phyloP scores from a whole-genome alignment of 1,284 basidiomycete species.

The Tilletia indica region DNA sequence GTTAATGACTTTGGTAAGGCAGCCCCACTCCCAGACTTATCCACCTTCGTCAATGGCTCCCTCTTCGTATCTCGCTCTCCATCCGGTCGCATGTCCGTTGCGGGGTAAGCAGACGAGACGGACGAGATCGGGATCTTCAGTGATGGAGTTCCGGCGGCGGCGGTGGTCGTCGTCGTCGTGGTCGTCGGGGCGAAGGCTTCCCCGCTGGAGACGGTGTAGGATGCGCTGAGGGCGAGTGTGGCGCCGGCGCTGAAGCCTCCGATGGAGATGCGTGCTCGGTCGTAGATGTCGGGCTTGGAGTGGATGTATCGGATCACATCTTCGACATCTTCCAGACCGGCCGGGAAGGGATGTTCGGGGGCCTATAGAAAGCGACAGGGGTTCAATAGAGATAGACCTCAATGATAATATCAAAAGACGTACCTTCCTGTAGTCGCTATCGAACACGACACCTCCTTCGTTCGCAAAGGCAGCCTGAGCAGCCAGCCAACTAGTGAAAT shows the following conservation, averaged over 20 bases:
- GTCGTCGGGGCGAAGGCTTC: not conserved
- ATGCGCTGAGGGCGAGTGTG: constrained; percentile 38
- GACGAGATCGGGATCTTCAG: constrained; percentile 30
- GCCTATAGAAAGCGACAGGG: constrained; percentile 16
- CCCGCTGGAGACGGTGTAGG: constrained; percentile 17
- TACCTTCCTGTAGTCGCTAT: constrained; percentile 48
- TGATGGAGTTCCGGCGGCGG: not conserved
- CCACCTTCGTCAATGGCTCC: constrained; percentile 7
- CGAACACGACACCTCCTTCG: constrained; percentile 27
- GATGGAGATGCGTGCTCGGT: constrained; percentile 29
- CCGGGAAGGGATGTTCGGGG: constrained; percentile 48
- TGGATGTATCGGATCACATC: constrained; percentile 26
- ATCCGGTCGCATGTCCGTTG: constrained; percentile 34
- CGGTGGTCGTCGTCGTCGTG: constrained; percentile 24
- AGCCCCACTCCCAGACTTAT: not conserved
- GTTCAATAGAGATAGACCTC: not conserved
- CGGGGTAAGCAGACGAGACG: constrained; percentile 33
- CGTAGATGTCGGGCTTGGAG: constrained; percentile 22
- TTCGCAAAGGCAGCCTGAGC: not conserved
- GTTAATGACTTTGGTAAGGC: not conserved
- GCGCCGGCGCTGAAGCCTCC: constrained; percentile 50
- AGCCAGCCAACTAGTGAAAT: constrained; percentile 18
- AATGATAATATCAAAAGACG: not conserved
- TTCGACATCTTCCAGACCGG: constrained; percentile 33
- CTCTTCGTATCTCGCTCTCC: constrained; percentile 21